These are phyloP conservation scores for Bruguiera hainesii DNA, from an alignment of 441 rosid genomes.

Conservation along the genomic window DNA sequence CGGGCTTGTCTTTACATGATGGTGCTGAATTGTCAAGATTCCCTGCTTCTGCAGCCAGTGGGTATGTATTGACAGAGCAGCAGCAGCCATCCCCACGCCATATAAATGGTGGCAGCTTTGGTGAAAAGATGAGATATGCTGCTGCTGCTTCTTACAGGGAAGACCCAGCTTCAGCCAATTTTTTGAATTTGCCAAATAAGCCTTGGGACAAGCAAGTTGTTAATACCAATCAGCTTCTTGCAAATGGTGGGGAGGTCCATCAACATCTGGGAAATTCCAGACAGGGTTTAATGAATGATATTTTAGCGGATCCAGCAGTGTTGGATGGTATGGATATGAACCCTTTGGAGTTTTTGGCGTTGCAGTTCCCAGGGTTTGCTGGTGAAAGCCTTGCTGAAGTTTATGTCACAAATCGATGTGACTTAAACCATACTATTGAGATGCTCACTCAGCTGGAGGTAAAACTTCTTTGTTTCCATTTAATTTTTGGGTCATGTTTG, in stretches of 20 bases:
- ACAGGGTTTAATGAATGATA: constrained; percentile 47
- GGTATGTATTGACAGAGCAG: constrained; percentile 46
- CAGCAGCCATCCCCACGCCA: constrained; percentile 48
- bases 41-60: constrained; percentile 47
- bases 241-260: constrained; percentile 47
- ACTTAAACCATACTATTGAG: constrained; percentile 81
- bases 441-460: constrained; percentile 99
- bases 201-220: constrained; percentile 83
- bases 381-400: constrained; percentile 94
- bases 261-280: constrained; percentile 49
- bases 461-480: constrained; percentile 17
- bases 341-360: constrained; percentile 75
- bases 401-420: constrained; percentile 82
- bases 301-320: constrained; percentile 45
- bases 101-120: constrained; percentile 49
- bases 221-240: constrained; percentile 52
- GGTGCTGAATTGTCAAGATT: constrained; percentile 45
- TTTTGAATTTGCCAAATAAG: constrained; percentile 47
- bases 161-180: constrained; percentile 45
- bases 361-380: constrained; percentile 90
- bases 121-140: constrained; percentile 53
- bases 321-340: constrained; percentile 55
- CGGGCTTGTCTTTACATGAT: constrained; percentile 68
- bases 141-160: constrained; percentile 65
- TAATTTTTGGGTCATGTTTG: constrained; percentile 12